Percentiles rank a stretch among this genome's conserved stretches.
phyloP scores from a whole-genome alignment of 208 protist genomes.

The Naegleria gruberi region DNA sequence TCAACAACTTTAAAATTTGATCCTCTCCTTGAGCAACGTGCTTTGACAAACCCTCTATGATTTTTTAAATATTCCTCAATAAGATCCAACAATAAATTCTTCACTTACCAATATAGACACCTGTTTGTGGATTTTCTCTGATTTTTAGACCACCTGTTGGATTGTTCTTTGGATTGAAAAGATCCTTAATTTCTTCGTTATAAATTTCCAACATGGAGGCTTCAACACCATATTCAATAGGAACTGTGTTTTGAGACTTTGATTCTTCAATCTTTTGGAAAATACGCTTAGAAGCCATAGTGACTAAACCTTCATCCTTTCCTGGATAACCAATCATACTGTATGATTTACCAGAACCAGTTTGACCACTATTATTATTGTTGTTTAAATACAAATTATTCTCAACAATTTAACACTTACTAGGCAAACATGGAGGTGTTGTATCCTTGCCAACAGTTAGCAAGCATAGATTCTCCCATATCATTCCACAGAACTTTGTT shows the following conservation, averaged over 20 bases:
- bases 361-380: neutral
- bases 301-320: neutral
- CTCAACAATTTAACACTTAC: neutral
- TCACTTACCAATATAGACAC: conserved; percentile 25
- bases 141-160: neutral
- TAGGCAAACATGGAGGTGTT: conserved; percentile 45
- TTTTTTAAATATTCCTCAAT: conserved; percentile 25
- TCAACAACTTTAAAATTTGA: conserved; percentile 61
- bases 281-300: neutral
- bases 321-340: conserved; percentile 26
- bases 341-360: conserved; percentile 27
- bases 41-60: conserved; percentile 45
- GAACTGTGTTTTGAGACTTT: neutral
- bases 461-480: conserved; percentile 41
- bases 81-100: conserved; percentile 35
- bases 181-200: conserved; percentile 73
- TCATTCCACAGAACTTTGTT: conserved; percentile 48
- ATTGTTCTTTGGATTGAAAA: conserved; percentile 44
- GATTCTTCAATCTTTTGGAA: conserved; percentile 9
- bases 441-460: conserved; percentile 45
- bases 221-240: neutral
- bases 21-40: neutral
- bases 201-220: conserved; percentile 73
- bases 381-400: neutral
- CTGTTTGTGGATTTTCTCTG: conserved; percentile 19